Conservation (phyloP, 1,284 basidiomycete genomes). For the Porodaedalea pini region DNA sequence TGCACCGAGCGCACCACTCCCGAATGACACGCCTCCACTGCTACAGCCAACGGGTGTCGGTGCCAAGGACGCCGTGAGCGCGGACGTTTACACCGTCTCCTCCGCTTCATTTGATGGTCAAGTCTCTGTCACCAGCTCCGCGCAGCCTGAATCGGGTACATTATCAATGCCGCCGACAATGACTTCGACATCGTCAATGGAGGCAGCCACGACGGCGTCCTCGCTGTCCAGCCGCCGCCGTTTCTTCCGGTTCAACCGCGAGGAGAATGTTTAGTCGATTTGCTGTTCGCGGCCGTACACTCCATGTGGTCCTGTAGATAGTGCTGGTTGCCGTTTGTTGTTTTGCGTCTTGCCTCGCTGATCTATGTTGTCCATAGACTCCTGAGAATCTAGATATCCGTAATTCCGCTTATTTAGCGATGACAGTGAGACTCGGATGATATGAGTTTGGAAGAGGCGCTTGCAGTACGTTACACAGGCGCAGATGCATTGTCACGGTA, state of each 20-base stretch:
- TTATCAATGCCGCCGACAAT: neutral
- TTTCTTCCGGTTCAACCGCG: conserved; percentile 16
- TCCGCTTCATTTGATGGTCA: neutral
- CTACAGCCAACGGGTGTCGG: neutral
- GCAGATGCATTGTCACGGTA: too few relatives aligned
- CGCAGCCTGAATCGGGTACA: neutral
- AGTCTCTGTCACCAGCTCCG: neutral
- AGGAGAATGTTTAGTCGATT: neutral
- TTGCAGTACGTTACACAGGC: too few relatives aligned
- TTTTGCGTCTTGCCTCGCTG: too few relatives aligned
- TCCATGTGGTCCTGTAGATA: too few relatives aligned
- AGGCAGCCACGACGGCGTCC: neutral
- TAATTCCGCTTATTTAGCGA: too few relatives aligned
- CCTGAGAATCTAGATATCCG: too few relatives aligned
- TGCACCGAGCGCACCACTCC: conserved; percentile 7
- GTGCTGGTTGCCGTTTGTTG: too few relatives aligned
- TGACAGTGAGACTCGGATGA: too few relatives aligned
- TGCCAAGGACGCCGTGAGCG: neutral
- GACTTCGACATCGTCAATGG: neutral
- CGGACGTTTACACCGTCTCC: neutral
- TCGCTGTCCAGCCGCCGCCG: neutral
- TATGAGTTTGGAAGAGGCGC: too few relatives aligned
- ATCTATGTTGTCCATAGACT: too few relatives aligned
- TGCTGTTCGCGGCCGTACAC: neutral
- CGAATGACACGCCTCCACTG: conserved; percentile 6